Conservation (phyloP, 23 red algal species). For the Rhodosorus marinus region DNA sequence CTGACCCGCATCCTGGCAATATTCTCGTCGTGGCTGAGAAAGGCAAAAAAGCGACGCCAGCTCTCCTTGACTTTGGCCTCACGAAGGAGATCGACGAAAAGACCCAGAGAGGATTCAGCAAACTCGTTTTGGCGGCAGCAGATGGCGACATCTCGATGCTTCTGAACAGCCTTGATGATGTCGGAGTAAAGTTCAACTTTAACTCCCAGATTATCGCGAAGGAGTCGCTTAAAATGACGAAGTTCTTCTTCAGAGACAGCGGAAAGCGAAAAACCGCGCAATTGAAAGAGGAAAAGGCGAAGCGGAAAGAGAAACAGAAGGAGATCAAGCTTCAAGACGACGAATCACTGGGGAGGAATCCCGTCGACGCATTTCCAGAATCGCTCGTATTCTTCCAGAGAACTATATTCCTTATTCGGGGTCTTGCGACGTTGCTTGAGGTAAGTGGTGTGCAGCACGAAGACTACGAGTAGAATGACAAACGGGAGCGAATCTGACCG, state of each 20-base stretch:
- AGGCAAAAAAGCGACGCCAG: conserved; percentile 8
- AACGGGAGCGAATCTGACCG: too few species aligned
- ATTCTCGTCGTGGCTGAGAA: conserved; percentile 16
- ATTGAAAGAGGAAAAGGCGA: not conserved
- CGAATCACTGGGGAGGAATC: conserved; percentile 2
- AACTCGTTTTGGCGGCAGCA: conserved; percentile 38
- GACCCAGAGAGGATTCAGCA: conserved; percentile 26
- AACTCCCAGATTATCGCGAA: not conserved
- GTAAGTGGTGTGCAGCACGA: too few species aligned
- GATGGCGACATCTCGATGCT: conserved; percentile 43
- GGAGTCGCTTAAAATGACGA: conserved; percentile 26
- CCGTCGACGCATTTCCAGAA: conserved; percentile 49
- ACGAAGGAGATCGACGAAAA: conserved; percentile 12
- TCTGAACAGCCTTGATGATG: conserved; percentile 25
- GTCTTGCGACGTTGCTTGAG: conserved; percentile 18
- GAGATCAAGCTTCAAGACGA: not conserved
- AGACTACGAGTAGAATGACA: too few species aligned
- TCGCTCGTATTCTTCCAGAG: conserved; percentile 54
- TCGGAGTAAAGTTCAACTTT: conserved; percentile 24
- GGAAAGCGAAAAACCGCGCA: conserved; percentile 9
- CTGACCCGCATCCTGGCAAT: conserved; percentile 72
- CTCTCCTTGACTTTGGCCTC: conserved; percentile 67
- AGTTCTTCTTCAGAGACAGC: conserved; percentile 43
- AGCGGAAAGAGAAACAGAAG: not conserved
- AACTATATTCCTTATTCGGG: conserved; percentile 41